phyloP scores from a whole-genome alignment of 768 basidiomycete genomes.

The Suillus ampliporus region DNA sequence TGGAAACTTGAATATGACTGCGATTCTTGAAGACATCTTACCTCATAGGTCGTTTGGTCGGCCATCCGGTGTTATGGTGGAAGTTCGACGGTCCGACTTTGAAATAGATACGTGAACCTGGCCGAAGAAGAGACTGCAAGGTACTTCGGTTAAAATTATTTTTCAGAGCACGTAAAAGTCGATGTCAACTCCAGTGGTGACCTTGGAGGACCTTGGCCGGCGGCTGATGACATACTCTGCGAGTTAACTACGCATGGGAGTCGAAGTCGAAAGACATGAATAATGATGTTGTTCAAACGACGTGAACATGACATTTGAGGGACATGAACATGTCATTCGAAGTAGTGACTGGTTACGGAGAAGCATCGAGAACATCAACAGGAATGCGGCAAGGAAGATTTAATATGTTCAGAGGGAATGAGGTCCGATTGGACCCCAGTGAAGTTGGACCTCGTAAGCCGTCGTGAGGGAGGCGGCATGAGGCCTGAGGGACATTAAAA shows the following conservation, averaged over 20 bases:
- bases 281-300: background rate
- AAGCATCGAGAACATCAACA: background rate
- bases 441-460: background rate
- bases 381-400: background rate
- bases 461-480: background rate
- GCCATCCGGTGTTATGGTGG: background rate
- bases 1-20: background rate
- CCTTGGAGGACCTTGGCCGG: too few species aligned
- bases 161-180: background rate
- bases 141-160: background rate
- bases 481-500: background rate
- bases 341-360: background rate
- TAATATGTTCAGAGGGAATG: background rate
- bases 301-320: background rate
- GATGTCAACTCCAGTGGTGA: background rate
- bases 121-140: background rate
- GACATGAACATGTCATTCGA: background rate
- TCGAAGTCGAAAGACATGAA: constrained; percentile 1
- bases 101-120: background rate
- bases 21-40: background rate
- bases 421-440: background rate
- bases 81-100: background rate
- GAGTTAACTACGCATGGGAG: background rate
- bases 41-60: constrained; percentile 1
- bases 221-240: background rate